Evolutionary conservation across 208 protist genomes (phyloP).

Genomic region (Wallacemonas sp.): DNA sequence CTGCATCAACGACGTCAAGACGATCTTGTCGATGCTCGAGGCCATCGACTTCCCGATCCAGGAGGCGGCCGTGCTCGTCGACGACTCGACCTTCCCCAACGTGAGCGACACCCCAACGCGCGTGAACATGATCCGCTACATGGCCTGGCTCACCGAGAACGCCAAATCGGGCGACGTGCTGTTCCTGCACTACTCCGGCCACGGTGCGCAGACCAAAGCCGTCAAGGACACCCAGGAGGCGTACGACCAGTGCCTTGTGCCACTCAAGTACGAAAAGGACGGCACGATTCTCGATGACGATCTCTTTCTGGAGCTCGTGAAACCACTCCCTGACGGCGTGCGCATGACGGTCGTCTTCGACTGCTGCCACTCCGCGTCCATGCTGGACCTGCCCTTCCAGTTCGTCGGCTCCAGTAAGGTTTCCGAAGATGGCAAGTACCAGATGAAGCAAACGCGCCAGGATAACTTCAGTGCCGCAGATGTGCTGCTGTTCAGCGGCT

Average conservation of each 20-base stretch:
- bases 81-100: conserved; percentile 12
- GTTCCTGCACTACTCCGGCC: conserved; percentile 92
- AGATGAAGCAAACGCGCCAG: conserved; percentile 58
- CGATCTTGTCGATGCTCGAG: conserved; percentile 24
- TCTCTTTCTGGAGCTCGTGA: conserved; percentile 78
- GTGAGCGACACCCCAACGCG: conserved; percentile 76
- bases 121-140: conserved; percentile 83
- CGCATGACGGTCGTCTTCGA: conserved; percentile 93
- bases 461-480: conserved; percentile 82
- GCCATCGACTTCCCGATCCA: conserved; percentile 12
- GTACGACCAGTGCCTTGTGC: conserved; percentile 85
- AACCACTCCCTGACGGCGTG: conserved; percentile 67
- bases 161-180: conserved; percentile 86
- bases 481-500: conserved; percentile 92
- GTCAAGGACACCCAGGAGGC: conserved; percentile 55
- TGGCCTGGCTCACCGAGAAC: conserved; percentile 82
- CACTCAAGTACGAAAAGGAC: conserved; percentile 59
- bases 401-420: conserved; percentile 55
- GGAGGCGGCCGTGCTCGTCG: conserved; percentile 11
- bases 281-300: conserved; percentile 91
- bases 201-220: conserved; percentile 73
- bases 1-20: conserved; percentile 57
- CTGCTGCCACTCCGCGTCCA: conserved; percentile 92
- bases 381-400: conserved; percentile 91
- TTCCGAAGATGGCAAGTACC: background rate